Conservation (phyloP, 345 rosid species). For the Eucalyptus coolabah region DNA sequence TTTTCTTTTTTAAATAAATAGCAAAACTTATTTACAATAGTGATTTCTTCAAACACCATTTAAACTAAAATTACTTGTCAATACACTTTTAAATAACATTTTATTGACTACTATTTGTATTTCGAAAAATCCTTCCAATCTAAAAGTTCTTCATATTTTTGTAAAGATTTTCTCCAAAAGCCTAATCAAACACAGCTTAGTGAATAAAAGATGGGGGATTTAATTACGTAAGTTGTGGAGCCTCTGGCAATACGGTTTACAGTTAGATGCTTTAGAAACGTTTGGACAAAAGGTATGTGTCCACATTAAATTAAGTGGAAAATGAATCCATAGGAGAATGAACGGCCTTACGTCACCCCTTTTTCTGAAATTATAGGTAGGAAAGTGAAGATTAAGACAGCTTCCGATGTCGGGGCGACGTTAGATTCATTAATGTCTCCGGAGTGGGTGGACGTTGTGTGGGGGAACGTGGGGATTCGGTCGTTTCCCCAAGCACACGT, state of each 20-base stretch:
- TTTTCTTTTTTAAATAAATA: too few species aligned
- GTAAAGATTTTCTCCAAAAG: neutral
- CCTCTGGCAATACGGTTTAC: neutral
- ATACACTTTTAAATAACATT: too few species aligned
- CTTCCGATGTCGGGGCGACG: neutral
- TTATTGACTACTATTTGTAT: too few species aligned
- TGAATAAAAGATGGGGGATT: neutral
- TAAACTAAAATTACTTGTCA: neutral
- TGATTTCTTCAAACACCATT: too few species aligned
- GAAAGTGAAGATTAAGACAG: neutral
- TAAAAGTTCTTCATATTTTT: neutral
- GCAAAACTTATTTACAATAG: too few species aligned
- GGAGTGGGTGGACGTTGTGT: neutral
- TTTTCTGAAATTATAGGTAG: neutral
- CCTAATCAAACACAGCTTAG: neutral
- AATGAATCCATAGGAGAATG: neutral
- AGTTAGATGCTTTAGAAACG: neutral
- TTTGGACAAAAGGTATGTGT: neutral
- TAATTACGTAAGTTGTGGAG: neutral
- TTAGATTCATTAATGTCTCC: neutral
- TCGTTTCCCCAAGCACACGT: neutral
- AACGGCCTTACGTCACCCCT: neutral
- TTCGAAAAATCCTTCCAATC: neutral
- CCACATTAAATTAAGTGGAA: neutral
- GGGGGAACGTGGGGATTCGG: neutral